A percentile compares a stretch with the other conserved stretches of the same genome.
phyloP scores from a whole-genome alignment of 2,329 filamentous ascomycete genomes.

The Neopestalotiopsis rosae region DNA sequence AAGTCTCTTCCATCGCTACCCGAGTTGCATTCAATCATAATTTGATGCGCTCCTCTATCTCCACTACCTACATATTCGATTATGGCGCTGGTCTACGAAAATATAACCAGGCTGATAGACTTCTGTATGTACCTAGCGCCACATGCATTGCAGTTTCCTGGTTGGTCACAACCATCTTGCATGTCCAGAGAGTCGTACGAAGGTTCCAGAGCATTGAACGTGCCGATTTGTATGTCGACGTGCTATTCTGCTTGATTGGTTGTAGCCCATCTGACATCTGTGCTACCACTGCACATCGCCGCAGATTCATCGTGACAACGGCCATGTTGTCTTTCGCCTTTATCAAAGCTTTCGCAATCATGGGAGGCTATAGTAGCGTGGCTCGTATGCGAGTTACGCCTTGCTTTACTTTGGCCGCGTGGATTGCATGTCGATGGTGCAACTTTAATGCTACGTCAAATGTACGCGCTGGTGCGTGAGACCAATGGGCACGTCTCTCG shows the following conservation, averaged over 20 bases:
- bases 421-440: slow-evolving; percentile 1
- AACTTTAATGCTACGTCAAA: neutral
- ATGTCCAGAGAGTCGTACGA: neutral
- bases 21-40: too few relatives aligned
- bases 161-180: neutral
- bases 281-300: neutral
- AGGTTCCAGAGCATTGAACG: neutral
- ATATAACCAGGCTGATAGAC: too few relatives aligned
- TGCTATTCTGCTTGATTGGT: too few relatives aligned
- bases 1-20: too few relatives aligned
- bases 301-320: neutral
- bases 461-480: neutral
- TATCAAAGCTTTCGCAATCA: neutral
- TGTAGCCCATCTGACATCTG: too few relatives aligned
- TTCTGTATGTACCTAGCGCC: too few relatives aligned
- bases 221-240: neutral
- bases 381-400: neutral
- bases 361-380: neutral
- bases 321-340: slow-evolving; percentile 1
- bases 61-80: too few relatives aligned
- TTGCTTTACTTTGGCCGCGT: neutral
- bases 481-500: rapidly evolving
- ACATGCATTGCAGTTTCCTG: neutral
- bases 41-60: too few relatives aligned
- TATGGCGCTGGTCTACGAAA: too few relatives aligned